Evolutionary conservation across 2,329 filamentous ascomycete species (phyloP).

Genomic region (Venturia oleaginea): DNA sequence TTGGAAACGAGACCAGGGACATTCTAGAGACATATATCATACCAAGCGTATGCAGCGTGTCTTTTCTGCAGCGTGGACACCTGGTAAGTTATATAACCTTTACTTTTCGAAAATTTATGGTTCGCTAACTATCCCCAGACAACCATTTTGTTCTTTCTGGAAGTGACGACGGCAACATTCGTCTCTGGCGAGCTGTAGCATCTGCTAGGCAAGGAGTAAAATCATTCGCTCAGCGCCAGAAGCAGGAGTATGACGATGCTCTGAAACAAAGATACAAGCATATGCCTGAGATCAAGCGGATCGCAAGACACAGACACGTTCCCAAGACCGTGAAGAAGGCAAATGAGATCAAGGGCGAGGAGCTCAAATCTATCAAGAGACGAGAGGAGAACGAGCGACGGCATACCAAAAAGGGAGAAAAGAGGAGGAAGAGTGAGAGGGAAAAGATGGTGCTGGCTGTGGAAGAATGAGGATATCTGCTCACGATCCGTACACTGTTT

Average conservation of each 20-base stretch:
- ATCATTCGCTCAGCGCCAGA: slow-evolving; percentile 72
- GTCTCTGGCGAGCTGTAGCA: slow-evolving; percentile 83
- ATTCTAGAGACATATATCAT: slow-evolving; percentile 89
- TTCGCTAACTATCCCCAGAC: slow-evolving; percentile 40
- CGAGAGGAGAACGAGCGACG: slow-evolving; percentile 90
- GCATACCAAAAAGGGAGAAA: slow-evolving; percentile 75
- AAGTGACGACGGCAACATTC: slow-evolving; percentile 85
- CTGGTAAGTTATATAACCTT: slow-evolving; percentile 25
- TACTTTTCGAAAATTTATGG: background rate
- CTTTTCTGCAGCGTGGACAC: slow-evolving; percentile 74
- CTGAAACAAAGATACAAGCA: slow-evolving; percentile 77
- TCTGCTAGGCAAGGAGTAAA: slow-evolving; percentile 78
- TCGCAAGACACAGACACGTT: slow-evolving; percentile 81
- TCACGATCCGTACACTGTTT: background rate
- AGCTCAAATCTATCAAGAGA: slow-evolving; percentile 78
- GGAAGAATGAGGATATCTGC: slow-evolving; percentile 44
- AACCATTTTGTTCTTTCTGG: slow-evolving; percentile 83
- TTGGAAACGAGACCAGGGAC: slow-evolving; percentile 71
- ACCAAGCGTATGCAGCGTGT: slow-evolving; percentile 97
- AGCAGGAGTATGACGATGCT: slow-evolving; percentile 84
- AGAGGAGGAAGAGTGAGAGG: slow-evolving; percentile 65
- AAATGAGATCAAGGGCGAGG: slow-evolving; percentile 84
- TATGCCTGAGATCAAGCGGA: slow-evolving; percentile 92
- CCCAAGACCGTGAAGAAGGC: slow-evolving; percentile 95
- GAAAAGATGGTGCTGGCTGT: slow-evolving; percentile 83